Evolutionary conservation across 116 monocot species (phyloP).

Genomic region (Dioscorea cayenensis): DNA sequence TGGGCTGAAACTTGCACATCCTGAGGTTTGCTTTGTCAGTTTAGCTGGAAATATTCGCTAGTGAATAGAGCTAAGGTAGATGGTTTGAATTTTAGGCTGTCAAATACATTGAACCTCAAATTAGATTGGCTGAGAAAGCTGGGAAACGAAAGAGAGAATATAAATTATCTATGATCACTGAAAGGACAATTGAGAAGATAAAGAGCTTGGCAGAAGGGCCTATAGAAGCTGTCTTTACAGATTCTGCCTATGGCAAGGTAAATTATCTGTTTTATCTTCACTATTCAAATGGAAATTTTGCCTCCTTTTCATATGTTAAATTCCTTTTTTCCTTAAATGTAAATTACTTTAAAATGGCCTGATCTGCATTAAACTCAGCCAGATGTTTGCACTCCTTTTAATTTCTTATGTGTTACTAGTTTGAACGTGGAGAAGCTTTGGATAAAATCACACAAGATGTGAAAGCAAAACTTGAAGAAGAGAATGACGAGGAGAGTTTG

Average conservation of each 20-base stretch:
- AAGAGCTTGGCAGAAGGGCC: slow-evolving; percentile 50
- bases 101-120: slow-evolving; percentile 92
- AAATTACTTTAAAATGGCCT: not conserved
- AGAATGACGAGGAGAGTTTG: slow-evolving; percentile 83
- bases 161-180: slow-evolving; percentile 72
- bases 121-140: slow-evolving; percentile 85
- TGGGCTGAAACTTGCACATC: slow-evolving; percentile 81
- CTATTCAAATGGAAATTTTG: not conserved
- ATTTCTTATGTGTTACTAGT: slow-evolving; percentile 30
- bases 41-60: slow-evolving; percentile 1
- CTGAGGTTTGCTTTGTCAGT: slow-evolving; percentile 49
- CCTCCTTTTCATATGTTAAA: not conserved
- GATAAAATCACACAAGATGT: slow-evolving; percentile 82
- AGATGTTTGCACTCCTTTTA: not conserved
- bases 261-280: not conserved
- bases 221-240: slow-evolving; percentile 88
- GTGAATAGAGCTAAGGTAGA: not conserved
- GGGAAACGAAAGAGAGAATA: slow-evolving; percentile 89
- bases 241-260: slow-evolving; percentile 94
- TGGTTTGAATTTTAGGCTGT: slow-evolving; percentile 56
- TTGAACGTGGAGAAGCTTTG: slow-evolving; percentile 95
- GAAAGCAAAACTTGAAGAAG: slow-evolving; percentile 81
- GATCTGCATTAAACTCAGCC: not conserved
- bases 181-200: slow-evolving; percentile 68
- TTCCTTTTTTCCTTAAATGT: not conserved